Evolutionary conservation across 2,329 filamentous ascomycete genomes (phyloP), one percentile per base, ranked within the genome.

Genomic region (Penicillium freii): DNA sequence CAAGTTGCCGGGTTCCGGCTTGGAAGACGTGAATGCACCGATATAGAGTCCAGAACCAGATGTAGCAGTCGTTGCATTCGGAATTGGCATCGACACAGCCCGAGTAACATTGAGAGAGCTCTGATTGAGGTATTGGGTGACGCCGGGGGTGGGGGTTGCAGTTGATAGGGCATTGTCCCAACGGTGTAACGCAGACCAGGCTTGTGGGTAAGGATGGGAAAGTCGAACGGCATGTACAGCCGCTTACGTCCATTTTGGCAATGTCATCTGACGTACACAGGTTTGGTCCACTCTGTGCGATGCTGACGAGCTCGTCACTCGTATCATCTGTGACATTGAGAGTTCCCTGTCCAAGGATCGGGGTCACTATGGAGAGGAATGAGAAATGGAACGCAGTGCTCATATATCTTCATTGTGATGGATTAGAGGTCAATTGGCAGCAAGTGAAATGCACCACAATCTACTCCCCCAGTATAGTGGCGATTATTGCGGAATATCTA

Each of bases 191-290:
- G 44, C 51, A 54, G 5, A 42, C 8, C 44, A 54, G 10, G 15
- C 29, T 13, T 0, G 1, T 48, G 5, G 19, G 25, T 9, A 27
- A n/a, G 13, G 44, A 7, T 47, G 44, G 44, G 42, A 52, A 56
- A 13, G 10, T 34, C 6, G 48, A 46, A 11, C 42, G 33, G 5
- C 23, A 52, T 39, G 17, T 46, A 31, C 54, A 53, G 34, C 42
- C 48, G 17, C 40, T 46, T 11, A 56, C 27, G 17, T 56, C 48
- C 27, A 52, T 42, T 10, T 36, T 42, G 34, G 19, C 6, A n/a
- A 56, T 56, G 15, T 46, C 47, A 17, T 42, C 33, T 15, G 34
- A 51, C 5, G 42, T 56, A 40, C 54, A 52, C 27, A 46, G 45
- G 21, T 17, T 42, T 25, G 11, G 23, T 17, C 11, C 34, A 29